These are phyloP conservation scores for Penicillium sp. DNA, from an alignment of 2,329 filamentous ascomycete genomes.

Conservation along the genomic window DNA sequence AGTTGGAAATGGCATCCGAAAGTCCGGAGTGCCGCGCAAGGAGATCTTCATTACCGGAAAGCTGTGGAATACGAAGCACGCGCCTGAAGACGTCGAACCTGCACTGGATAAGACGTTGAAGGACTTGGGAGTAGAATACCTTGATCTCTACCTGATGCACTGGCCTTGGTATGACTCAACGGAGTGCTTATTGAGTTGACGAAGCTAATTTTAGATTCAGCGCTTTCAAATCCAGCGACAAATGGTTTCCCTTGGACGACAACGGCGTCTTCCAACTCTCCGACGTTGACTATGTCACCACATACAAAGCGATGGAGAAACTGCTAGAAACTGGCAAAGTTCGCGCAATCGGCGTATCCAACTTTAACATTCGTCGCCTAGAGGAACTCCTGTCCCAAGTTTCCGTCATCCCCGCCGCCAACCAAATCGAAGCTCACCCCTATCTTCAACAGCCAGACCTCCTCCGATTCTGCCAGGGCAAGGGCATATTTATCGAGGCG, in stretches of 20 bases:
- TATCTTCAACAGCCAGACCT: slow-evolving; percentile 53
- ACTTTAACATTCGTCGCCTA: slow-evolving; percentile 73
- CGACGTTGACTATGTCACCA: slow-evolving; percentile 39
- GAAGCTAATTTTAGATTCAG: slow-evolving; percentile 9
- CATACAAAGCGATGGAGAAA: slow-evolving; percentile 64
- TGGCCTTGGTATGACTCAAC: slow-evolving; percentile 35
- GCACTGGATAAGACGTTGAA: slow-evolving; percentile 65
- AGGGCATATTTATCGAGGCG: slow-evolving; percentile 62
- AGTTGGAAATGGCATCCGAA: slow-evolving; percentile 68
- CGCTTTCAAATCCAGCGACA: slow-evolving; percentile 27
- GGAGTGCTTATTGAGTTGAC: not conserved
- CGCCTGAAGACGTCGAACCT: slow-evolving; percentile 63
- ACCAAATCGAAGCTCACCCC: slow-evolving; percentile 59
- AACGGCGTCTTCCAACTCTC: slow-evolving; percentile 29
- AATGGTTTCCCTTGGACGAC: slow-evolving; percentile 31
- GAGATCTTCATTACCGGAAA: slow-evolving; percentile 79
- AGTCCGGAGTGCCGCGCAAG: slow-evolving; percentile 66
- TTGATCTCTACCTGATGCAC: slow-evolving; percentile 75
- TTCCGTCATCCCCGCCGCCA: slow-evolving; percentile 71
- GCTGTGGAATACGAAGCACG: slow-evolving; percentile 78
- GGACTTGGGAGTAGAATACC: slow-evolving; percentile 66
- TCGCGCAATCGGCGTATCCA: slow-evolving; percentile 73
- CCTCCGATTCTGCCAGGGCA: slow-evolving; percentile 56
- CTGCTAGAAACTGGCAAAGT: slow-evolving; percentile 62
- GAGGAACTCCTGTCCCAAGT: slow-evolving; percentile 72